Evolutionary conservation across 2,329 filamentous ascomycete species (phyloP), one percentile per base, ranked within the genome.

Genomic region (Alternaria alternata): DNA sequence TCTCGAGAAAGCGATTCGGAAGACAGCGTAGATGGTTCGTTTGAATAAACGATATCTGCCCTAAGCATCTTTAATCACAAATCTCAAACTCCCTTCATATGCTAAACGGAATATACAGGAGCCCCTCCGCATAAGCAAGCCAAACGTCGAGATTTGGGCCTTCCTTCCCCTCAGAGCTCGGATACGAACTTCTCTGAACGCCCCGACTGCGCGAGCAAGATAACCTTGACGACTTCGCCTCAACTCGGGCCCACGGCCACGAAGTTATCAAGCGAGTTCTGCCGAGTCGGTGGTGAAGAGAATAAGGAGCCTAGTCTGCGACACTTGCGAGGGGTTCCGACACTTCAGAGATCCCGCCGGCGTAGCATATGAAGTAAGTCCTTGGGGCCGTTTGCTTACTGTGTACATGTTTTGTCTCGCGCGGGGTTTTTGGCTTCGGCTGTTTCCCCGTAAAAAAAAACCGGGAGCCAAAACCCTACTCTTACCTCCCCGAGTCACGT

Each of bases 1-100:
- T 52, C 62, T 43, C 57, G 42, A 54, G 32, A 14, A 20, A 48
- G 51, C 24, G 51, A 54, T 22, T 56, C 44, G 38, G 64, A 51
- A 39, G 61, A 62, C 28, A 54, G 28, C 38, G 48, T 43, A 41
- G 57, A 62, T 54, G 55, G 62, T 65, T 52, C 51, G 62, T 64
- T 46, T 58, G 39, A 52, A 46, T 57, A 12, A 46, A 46, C 20
- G 30, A 16, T 20, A 24, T 57, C 38, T 34, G 18, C 34, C 30
- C 24, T 8, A 48, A 30, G 28, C 53, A 55, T 42, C 12, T 48
- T 18, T 41, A 47, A 48, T 41, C 24, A 41, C 4, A 18, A 9
- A n/a, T 12, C 11, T 34, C 24, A 8, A 41, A 24, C 32, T 38
- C 14, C 14, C 24, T 18, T 7, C 9, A n/a, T 18, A 41, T 55